phyloP scores from a whole-genome alignment of 2,329 filamentous ascomycete genomes.

The Chaetomium sp. region DNA sequence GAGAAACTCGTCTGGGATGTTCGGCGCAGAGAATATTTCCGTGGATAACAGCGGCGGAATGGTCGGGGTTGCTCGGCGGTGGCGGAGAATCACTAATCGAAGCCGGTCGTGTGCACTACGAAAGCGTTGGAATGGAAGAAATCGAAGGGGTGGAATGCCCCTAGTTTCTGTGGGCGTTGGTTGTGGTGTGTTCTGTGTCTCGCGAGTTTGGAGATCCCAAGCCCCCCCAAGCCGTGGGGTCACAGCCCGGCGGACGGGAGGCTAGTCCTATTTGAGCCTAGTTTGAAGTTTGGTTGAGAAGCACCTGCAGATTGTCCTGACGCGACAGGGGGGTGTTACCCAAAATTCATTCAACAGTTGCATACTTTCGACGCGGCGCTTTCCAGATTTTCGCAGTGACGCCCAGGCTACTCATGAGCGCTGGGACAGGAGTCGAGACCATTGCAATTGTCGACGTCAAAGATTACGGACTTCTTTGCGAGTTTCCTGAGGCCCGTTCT shows the following conservation, averaged over 20 bases:
- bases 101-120: background rate
- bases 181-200: constrained; percentile 5
- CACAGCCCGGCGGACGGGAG: constrained; percentile 3
- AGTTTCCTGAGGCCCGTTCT: too few species aligned
- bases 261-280: constrained; percentile 18
- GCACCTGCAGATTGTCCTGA: constrained; percentile 13
- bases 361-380: constrained; percentile 15
- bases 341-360: constrained; percentile 27
- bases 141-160: background rate
- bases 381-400: constrained; percentile 20
- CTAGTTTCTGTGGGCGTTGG: background rate
- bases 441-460: background rate
- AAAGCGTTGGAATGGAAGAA: too few species aligned
- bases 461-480: too few species aligned
- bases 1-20: too few species aligned
- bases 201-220: constrained; percentile 14
- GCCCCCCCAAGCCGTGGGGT: constrained; percentile 17
- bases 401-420: constrained; percentile 1
- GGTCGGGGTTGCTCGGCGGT: background rate
- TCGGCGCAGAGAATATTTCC: too few species aligned
- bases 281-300: constrained; percentile 25
- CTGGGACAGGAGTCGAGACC: constrained; percentile 2
- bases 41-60: too few species aligned
- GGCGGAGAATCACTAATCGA: background rate
- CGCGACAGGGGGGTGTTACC: constrained; percentile 13